Evolutionary conservation across 2,329 filamentous ascomycete species (phyloP).

Genomic region (Trichoderma arundinaceum): DNA sequence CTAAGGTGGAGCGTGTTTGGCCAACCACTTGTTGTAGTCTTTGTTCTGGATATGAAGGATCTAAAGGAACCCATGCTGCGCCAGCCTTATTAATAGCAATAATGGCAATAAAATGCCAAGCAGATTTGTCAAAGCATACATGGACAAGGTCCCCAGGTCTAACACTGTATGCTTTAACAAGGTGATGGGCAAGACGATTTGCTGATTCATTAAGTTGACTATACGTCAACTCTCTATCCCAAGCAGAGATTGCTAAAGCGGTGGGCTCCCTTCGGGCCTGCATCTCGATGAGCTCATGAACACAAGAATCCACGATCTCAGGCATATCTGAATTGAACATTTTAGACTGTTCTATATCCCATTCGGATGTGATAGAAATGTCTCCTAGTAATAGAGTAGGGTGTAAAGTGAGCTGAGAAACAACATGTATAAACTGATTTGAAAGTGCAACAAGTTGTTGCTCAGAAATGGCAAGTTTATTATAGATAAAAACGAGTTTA

Average conservation of each 20-base stretch:
- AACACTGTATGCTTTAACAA: neutral
- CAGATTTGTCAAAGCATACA: conserved; percentile 27
- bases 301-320: conserved; percentile 38
- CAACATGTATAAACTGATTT: conserved; percentile 7
- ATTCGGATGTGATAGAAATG: conserved; percentile 1
- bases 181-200: conserved; percentile 20
- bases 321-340: neutral
- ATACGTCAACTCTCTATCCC: conserved; percentile 23
- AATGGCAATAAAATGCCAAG: conserved; percentile 20
- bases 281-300: conserved; percentile 30
- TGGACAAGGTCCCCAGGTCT: conserved; percentile 3
- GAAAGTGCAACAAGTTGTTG: conserved; percentile 20
- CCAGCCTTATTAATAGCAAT: conserved; percentile 33
- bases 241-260: conserved; percentile 22
- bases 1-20: conserved; percentile 5
- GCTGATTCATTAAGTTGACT: conserved; percentile 6
- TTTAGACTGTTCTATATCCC: neutral
- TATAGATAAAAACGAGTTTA: conserved; percentile 22
- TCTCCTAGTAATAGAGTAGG: neutral
- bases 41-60: conserved; percentile 30
- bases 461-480: conserved; percentile 3
- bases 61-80: conserved; percentile 35
- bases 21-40: conserved; percentile 27
- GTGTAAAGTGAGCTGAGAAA: conserved; percentile 5
- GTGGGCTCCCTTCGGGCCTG: neutral